Percentiles rank a stretch among this genome's conserved stretches.
These are phyloP conservation scores for Tubosaeta sp. DNA, from an alignment of 768 basidiomycete species.

Conservation along the genomic window DNA sequence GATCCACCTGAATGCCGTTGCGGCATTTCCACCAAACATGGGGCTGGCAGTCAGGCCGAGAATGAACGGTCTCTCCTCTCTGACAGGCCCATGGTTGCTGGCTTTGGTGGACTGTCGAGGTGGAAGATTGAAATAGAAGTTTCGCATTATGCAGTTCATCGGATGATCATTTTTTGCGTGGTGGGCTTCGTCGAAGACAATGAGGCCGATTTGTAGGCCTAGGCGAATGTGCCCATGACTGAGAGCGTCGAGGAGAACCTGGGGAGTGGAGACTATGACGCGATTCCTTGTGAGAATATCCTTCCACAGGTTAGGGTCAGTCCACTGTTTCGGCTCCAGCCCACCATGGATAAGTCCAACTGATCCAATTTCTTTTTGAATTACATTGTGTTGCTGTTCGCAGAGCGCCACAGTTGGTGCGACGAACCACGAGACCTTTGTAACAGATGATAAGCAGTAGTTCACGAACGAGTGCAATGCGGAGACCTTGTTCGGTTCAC, in stretches of 20 bases:
- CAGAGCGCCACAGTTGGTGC: constrained; percentile 76
- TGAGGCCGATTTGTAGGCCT: constrained; percentile 57
- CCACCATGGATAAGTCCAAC: constrained; percentile 70
- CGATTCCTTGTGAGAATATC: constrained; percentile 50
- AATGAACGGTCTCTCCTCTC: constrained; percentile 51
- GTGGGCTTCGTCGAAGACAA: constrained; percentile 81
- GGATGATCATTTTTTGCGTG: constrained; percentile 72
- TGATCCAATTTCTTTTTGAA: constrained; percentile 49
- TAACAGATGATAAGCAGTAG: background rate
- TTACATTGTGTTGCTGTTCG: constrained; percentile 62
- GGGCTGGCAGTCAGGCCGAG: constrained; percentile 84
- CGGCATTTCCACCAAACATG: constrained; percentile 71
- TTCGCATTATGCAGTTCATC: constrained; percentile 71
- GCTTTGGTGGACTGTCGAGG: constrained; percentile 22
- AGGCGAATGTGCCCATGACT: constrained; percentile 65
- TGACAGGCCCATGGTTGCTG: constrained; percentile 21
- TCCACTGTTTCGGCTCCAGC: constrained; percentile 75
- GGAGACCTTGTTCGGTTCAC: constrained; percentile 55
- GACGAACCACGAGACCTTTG: constrained; percentile 73
- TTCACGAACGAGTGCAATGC: background rate
- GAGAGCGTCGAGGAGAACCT: constrained; percentile 73
- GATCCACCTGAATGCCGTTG: constrained; percentile 53
- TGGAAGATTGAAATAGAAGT: constrained; percentile 61
- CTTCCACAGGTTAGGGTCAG: constrained; percentile 54
- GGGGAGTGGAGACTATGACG: constrained; percentile 71